A percentile compares a stretch with the other conserved stretches of the same genome.
These are phyloP conservation scores for Trichoderma gamsii DNA, from an alignment of 495 filamentous ascomycete species.

Conservation along the genomic window DNA sequence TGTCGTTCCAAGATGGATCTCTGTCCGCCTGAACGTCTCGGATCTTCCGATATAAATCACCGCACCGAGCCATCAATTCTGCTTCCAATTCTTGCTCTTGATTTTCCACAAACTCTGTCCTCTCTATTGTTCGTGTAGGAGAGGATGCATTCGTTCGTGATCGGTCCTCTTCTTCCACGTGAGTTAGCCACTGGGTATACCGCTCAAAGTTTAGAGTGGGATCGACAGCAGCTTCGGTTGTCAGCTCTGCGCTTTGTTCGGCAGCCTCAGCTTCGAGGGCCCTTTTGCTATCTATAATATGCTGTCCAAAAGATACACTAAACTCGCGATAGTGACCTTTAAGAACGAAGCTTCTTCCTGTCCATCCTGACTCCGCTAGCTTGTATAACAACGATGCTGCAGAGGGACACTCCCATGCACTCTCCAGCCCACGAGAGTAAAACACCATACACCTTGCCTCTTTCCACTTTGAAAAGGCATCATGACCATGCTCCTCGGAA, in stretches of 20 bases:
- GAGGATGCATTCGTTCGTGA: background rate
- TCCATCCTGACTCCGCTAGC: slow-evolving; percentile 37
- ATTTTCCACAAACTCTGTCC: background rate
- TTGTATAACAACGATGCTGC: slow-evolving; percentile 37
- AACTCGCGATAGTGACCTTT: slow-evolving; percentile 47
- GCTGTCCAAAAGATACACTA: slow-evolving; percentile 38
- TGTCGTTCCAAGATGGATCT: slow-evolving; percentile 10
- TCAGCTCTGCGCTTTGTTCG: background rate
- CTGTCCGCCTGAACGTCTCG: slow-evolving; percentile 8
- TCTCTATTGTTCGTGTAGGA: background rate
- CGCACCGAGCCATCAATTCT: slow-evolving; percentile 5
- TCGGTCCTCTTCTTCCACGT: background rate
- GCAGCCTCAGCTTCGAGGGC: background rate
- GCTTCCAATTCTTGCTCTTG: slow-evolving; percentile 7
- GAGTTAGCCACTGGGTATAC: background rate
- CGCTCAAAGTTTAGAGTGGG: background rate
- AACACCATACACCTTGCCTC: slow-evolving; percentile 42
- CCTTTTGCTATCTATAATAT: slow-evolving; percentile 38
- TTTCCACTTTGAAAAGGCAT: slow-evolving; percentile 40
- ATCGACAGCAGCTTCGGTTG: slow-evolving; percentile 14
- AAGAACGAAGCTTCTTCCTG: slow-evolving; percentile 40
- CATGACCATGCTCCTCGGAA: slow-evolving; percentile 37
- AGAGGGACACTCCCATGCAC: slow-evolving; percentile 41
- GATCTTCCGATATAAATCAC: background rate
- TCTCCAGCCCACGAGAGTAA: slow-evolving; percentile 41